phyloP scores from a whole-genome alignment of 306 rosid species.

The Casuarina glauca region DNA sequence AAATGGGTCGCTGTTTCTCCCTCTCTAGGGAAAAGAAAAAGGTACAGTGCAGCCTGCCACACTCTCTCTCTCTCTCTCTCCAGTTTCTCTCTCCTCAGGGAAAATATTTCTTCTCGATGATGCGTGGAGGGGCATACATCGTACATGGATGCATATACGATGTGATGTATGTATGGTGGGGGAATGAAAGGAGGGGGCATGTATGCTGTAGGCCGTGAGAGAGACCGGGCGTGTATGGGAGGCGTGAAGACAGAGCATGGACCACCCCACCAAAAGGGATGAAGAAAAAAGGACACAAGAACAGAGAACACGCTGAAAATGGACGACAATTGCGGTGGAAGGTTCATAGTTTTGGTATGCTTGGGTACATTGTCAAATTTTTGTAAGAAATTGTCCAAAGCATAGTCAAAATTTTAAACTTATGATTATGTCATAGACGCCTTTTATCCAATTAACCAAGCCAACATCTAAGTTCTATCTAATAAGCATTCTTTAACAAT shows the following conservation, averaged over 20 bases:
- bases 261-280: neutral
- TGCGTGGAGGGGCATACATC: neutral
- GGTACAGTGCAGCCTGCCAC: constrained; percentile 27
- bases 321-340: neutral
- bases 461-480: no score
- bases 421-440: no score
- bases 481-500: no score
- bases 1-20: constrained; percentile 21
- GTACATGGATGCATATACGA: neutral
- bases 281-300: neutral
- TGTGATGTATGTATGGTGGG: constrained; percentile 12
- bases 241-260: constrained; percentile 25
- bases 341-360: no score
- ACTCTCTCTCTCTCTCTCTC: neutral
- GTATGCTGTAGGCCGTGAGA: neutral
- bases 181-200: neutral
- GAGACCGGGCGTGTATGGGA: constrained; percentile 13
- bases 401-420: no score
- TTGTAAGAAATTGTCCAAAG: no score
- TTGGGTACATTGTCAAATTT: no score
- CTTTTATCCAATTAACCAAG: no score
- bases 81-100: neutral
- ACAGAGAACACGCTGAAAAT: neutral
- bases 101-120: constrained; percentile 16
- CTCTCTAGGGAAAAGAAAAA: constrained; percentile 17